These are phyloP conservation scores for Acidiella bohemica DNA, from an alignment of 495 filamentous ascomycete genomes.

Conservation along the genomic window DNA sequence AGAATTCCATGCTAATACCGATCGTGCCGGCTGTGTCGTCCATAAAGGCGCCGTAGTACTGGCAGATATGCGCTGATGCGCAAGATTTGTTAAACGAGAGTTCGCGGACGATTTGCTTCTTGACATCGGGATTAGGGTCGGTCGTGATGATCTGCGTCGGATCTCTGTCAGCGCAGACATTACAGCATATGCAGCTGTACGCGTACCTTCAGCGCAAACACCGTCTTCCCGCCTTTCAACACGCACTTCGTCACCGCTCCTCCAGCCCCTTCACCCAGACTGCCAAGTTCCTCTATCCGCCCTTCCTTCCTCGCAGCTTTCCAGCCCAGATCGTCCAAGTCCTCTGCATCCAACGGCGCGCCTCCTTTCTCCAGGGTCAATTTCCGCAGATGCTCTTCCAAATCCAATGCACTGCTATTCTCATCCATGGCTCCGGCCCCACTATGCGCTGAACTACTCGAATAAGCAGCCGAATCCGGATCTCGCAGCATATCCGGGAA, in stretches of 20 bases:
- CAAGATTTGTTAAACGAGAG: slow-evolving; percentile 96
- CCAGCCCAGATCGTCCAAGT: slow-evolving; percentile 91
- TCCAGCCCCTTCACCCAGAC: slow-evolving; percentile 86
- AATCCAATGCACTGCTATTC: slow-evolving; percentile 51
- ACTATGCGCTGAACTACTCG: slow-evolving; percentile 39
- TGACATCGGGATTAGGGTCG: slow-evolving; percentile 91
- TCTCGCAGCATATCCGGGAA: slow-evolving; percentile 54
- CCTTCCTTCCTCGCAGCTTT: slow-evolving; percentile 78
- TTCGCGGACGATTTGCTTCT: slow-evolving; percentile 93
- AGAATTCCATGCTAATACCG: slow-evolving; percentile 98
- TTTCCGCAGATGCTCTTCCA: slow-evolving; percentile 51
- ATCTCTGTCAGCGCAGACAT: not conserved
- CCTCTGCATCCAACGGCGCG: slow-evolving; percentile 76
- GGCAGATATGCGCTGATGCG: slow-evolving; percentile 83
- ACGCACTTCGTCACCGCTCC: slow-evolving; percentile 87
- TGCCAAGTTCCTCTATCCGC: slow-evolving; percentile 75
- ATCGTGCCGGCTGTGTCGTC: slow-evolving; percentile 89
- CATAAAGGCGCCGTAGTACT: slow-evolving; percentile 92
- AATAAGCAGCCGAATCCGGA: slow-evolving; percentile 75
- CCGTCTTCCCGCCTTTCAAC: slow-evolving; percentile 77
- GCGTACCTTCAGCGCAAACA: slow-evolving; percentile 89
- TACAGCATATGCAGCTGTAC: not conserved
- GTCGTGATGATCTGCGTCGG: slow-evolving; percentile 76
- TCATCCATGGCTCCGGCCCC: slow-evolving; percentile 51
- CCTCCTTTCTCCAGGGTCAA: slow-evolving; percentile 65